Conservation (phyloP, 2,329 filamentous ascomycete genomes). For the Sporothrix euskadiensis region DNA sequence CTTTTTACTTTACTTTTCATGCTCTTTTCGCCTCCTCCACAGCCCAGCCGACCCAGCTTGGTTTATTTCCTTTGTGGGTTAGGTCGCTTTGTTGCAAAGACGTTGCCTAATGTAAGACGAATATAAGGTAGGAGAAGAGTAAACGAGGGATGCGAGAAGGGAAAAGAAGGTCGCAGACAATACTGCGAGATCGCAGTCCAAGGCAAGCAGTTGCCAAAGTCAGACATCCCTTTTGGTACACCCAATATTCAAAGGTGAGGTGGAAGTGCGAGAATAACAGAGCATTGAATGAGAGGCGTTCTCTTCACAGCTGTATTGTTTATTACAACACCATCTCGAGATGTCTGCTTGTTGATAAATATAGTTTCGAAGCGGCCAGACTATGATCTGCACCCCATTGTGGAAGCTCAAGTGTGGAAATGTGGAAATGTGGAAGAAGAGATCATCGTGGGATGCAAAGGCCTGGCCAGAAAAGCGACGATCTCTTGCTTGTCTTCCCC, state of each 20-base stretch:
- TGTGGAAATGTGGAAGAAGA: neutral
- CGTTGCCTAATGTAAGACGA: neutral
- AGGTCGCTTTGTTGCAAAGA: neutral
- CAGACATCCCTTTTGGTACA: neutral
- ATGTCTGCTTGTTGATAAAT: neutral
- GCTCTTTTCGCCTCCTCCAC: neutral
- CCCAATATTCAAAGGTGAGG: neutral
- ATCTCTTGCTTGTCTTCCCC: neutral
- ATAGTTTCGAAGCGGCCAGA: neutral
- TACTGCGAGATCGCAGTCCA: conserved; percentile 1
- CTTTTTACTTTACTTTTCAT: neutral
- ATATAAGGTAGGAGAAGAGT: neutral
- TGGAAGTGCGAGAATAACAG: too few species aligned
- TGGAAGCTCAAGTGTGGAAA: neutral
- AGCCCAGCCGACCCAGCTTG: neutral
- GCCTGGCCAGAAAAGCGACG: neutral
- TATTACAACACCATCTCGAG: neutral
- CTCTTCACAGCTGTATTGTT: neutral
- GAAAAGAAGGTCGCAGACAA: neutral
- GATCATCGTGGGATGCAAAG: neutral
- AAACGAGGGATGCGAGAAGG: neutral
- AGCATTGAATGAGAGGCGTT: neutral
- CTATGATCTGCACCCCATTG: neutral
- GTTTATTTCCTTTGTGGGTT: neutral
- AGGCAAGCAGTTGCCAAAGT: neutral